Evolutionary conservation across 805 yeast genomes (phyloP).

Genomic region (Pichia heedii): DNA sequence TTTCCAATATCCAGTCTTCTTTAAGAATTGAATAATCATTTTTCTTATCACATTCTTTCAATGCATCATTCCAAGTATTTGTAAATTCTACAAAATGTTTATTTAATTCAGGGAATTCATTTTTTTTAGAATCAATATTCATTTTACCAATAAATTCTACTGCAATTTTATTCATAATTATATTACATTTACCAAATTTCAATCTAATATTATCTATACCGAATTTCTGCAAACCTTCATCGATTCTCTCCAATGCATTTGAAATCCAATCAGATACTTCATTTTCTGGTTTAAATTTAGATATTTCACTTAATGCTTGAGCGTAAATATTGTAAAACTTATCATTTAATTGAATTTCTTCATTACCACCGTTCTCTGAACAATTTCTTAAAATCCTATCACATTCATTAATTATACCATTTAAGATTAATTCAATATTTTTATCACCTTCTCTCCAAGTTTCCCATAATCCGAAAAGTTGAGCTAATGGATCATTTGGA

Average conservation of each 20-base stretch:
- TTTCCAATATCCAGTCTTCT: conserved; percentile 34
- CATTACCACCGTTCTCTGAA: conserved; percentile 23
- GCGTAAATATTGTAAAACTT: conserved; percentile 70
- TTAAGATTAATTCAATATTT: conserved; percentile 55
- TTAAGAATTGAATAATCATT: conserved; percentile 14
- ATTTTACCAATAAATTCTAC: conserved; percentile 46
- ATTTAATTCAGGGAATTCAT: conserved; percentile 30
- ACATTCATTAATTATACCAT: conserved; percentile 90
- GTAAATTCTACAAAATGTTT: conserved; percentile 39
- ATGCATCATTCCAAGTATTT: conserved; percentile 36
- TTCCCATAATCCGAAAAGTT: conserved; percentile 62
- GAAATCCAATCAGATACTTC: conserved; percentile 38
- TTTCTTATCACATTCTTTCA: conserved; percentile 21
- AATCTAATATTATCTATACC: conserved; percentile 34
- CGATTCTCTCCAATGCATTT: conserved; percentile 64
- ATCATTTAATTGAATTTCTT: conserved; percentile 30
- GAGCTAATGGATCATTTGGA: conserved; percentile 72
- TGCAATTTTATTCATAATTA: conserved; percentile 51
- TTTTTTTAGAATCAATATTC: conserved; percentile 30
- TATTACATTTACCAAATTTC: conserved; percentile 47
- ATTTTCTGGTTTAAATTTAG: conserved; percentile 36
- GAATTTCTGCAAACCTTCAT: conserved; percentile 44
- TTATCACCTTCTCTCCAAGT: conserved; percentile 49
- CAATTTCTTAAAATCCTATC: conserved; percentile 61
- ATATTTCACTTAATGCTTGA: conserved; percentile 55